Evolutionary conservation across 495 filamentous ascomycete species (phyloP).

Genomic region (Penicillium parvum): DNA sequence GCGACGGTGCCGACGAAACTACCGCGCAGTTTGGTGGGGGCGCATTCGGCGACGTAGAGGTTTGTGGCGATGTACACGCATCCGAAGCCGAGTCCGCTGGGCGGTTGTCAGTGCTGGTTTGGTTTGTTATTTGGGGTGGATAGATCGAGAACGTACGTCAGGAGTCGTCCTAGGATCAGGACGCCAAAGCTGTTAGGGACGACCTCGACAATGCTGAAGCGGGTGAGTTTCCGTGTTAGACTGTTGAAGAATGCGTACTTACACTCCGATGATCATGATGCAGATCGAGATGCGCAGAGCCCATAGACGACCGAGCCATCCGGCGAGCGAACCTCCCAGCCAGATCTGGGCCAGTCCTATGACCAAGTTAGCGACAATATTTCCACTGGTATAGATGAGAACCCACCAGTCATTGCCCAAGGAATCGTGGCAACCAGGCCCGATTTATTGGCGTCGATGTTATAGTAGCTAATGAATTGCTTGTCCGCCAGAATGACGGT

Average conservation of each 20-base stretch:
- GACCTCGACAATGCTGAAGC: slow-evolving; percentile 26
- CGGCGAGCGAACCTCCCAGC: slow-evolving; percentile 31
- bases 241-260: slow-evolving; percentile 3
- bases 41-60: slow-evolving; percentile 37
- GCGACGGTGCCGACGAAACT: slow-evolving; percentile 35
- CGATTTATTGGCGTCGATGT: slow-evolving; percentile 21
- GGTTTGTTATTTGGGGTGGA: neutral
- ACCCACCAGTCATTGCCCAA: slow-evolving; percentile 33
- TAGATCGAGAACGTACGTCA: slow-evolving; percentile 22
- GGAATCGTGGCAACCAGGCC: slow-evolving; percentile 36
- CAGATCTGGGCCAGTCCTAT: slow-evolving; percentile 26
- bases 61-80: slow-evolving; percentile 37
- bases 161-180: slow-evolving; percentile 29
- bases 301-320: slow-evolving; percentile 30
- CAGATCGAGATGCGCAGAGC: slow-evolving; percentile 29
- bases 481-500: slow-evolving; percentile 36
- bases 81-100: slow-evolving; percentile 34
- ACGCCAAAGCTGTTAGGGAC: slow-evolving; percentile 36
- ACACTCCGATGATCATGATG: slow-evolving; percentile 31
- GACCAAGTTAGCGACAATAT: neutral
- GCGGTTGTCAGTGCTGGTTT: slow-evolving; percentile 1
- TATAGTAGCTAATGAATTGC: slow-evolving; percentile 35
- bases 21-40: slow-evolving; percentile 29
- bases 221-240: slow-evolving; percentile 1
- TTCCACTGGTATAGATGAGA: neutral